These are phyloP conservation scores for Neoarthrinium moseri DNA, from an alignment of 2,329 filamentous ascomycete species.

Conservation along the genomic window DNA sequence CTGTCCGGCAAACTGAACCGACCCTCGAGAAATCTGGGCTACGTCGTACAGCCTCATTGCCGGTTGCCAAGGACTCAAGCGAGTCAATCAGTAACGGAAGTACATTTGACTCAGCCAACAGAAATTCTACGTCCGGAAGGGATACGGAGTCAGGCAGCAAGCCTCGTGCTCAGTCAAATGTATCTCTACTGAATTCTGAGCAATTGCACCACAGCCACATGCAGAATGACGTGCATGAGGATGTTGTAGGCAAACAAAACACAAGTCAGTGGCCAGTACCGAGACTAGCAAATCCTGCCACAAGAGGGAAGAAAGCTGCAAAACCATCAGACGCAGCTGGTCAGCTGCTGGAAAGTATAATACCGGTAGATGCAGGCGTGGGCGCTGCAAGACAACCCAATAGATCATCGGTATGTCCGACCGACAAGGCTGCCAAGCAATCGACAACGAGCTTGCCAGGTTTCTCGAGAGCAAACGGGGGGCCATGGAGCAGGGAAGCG, in stretches of 20 bases:
- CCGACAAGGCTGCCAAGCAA: slow-evolving; percentile 12
- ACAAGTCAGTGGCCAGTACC: slow-evolving; percentile 10
- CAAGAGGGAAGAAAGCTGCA: slow-evolving; percentile 52
- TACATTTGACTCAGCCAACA: no score
- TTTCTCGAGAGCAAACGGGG: slow-evolving; percentile 51
- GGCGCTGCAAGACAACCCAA: not conserved
- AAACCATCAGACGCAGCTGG: slow-evolving; percentile 51
- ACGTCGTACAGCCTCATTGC: no score
- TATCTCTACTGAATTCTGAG: no score
- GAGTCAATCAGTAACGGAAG: no score
- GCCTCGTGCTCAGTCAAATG: no score
- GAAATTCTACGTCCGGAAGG: no score
- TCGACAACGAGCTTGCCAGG: slow-evolving; percentile 32
- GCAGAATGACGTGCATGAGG: not conserved
- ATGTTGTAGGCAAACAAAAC: not conserved
- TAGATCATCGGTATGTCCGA: not conserved
- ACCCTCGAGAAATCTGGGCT: no score
- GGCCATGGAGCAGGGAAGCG: slow-evolving; percentile 69
- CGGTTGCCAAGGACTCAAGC: no score
- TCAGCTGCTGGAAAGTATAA: slow-evolving; percentile 37
- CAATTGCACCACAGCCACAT: not conserved
- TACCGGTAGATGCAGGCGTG: slow-evolving; percentile 17
- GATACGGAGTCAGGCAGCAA: no score
- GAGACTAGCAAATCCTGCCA: slow-evolving; percentile 45
- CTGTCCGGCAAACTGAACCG: no score